These are phyloP conservation scores for Colletotrichum lini DNA, from an alignment of 2,329 filamentous ascomycete species.

Conservation along the genomic window DNA sequence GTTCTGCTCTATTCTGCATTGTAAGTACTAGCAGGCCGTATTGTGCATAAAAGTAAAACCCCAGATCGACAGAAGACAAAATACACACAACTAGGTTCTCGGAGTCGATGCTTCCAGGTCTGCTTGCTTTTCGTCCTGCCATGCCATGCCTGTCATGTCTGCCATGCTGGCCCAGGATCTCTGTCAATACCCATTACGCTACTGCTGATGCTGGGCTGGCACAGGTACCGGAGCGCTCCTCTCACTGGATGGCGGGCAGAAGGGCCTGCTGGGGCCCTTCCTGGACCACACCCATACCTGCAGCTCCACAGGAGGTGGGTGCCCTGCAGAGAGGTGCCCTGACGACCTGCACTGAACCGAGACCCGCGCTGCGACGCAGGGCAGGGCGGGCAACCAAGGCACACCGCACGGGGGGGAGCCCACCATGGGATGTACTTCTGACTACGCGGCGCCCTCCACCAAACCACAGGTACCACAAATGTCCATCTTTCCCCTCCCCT, in stretches of 20 bases:
- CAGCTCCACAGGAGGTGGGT: slow-evolving; percentile 8
- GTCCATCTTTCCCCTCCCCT: neutral
- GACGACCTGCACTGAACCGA: slow-evolving; percentile 3
- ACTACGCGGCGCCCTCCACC: neutral
- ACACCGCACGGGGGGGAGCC: neutral
- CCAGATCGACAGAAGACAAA: neutral
- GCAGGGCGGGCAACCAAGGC: neutral
- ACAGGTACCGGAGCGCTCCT: slow-evolving; percentile 32
- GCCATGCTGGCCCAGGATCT: slow-evolving; percentile 13
- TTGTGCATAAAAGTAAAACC: neutral
- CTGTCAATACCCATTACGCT: slow-evolving; percentile 26
- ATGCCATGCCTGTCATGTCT: neutral
- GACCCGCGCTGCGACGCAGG: neutral
- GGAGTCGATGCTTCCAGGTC: neutral
- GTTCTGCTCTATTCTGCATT: too few species aligned
- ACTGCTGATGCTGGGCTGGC: slow-evolving; percentile 29
- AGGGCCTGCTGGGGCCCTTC: slow-evolving; percentile 24
- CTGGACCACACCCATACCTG: slow-evolving; percentile 9
- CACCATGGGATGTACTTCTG: neutral
- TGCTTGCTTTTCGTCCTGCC: neutral
- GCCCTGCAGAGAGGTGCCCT: neutral
- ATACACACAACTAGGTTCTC: neutral
- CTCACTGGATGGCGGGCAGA: slow-evolving; percentile 33
- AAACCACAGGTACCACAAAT: slow-evolving; percentile 4
- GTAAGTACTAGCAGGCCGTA: too few species aligned